Evolutionary conservation across 2,329 filamentous ascomycete genomes (phyloP).

Genomic region (Dothideomycetes sp.): DNA sequence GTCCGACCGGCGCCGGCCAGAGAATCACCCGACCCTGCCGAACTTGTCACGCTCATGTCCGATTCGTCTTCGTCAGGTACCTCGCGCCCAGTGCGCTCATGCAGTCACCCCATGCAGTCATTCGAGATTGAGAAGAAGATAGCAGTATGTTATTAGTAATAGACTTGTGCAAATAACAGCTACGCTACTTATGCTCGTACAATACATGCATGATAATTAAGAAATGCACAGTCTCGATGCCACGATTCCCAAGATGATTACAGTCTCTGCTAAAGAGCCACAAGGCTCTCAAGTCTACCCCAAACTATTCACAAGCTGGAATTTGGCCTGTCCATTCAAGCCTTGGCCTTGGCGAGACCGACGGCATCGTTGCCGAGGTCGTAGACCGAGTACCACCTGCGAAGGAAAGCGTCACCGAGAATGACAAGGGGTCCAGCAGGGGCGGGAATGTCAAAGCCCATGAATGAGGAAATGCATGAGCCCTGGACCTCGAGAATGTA

Average conservation of each 20-base stretch:
- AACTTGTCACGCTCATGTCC: too few species aligned
- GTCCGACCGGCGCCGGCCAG: too few species aligned
- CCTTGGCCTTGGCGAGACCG: slow-evolving; percentile 75
- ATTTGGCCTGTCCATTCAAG: slow-evolving; percentile 3
- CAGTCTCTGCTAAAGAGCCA: neutral
- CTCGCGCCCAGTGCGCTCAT: too few species aligned
- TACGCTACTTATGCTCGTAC: neutral
- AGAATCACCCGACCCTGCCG: too few species aligned
- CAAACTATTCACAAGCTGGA: neutral
- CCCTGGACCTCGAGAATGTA: slow-evolving; percentile 95
- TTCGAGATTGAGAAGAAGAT: too few species aligned
- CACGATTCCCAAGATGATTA: neutral
- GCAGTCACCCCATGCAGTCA: too few species aligned
- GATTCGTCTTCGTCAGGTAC: too few species aligned
- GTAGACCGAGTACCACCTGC: slow-evolving; percentile 92
- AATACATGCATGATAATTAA: too few species aligned
- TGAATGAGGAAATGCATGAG: slow-evolving; percentile 93
- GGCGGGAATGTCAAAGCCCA: slow-evolving; percentile 79
- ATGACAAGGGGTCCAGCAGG: slow-evolving; percentile 88
- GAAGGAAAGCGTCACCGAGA: slow-evolving; percentile 72
- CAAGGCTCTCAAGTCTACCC: neutral
- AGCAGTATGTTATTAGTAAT: too few species aligned
- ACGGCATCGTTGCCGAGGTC: slow-evolving; percentile 83
- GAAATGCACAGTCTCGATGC: neutral
- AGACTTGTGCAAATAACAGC: too few species aligned